Base-by-base conservation (phyloP, 176 grass and related monocot species). In the Musa acuminata region DNA sequence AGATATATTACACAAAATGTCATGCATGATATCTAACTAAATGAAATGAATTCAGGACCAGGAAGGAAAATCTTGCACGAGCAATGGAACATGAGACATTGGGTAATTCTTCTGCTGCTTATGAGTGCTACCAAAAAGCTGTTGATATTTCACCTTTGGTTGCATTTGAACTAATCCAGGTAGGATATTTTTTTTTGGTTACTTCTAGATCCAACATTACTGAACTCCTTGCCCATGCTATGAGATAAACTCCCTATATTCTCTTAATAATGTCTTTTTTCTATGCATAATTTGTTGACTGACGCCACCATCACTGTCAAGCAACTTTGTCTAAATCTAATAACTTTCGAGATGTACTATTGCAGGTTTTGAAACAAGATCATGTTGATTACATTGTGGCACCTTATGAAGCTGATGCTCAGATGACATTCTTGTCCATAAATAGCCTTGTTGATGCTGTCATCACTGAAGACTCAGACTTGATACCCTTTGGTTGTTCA, bases 401-500 rank as follows among this genome's bases (percentile, higher is more conserved):
- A 9, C 93, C 93, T 88, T 97, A 93, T 73, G 93, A 97, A 83
- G 93, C 93, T 83, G 93, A 97, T 82, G 93, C 93, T 22, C 93
- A 97, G 75, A 93, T 97, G 87, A 53, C 90, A 75, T 97, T 97
- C 79, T 87, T 97, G 52, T 97, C 93, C 70, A 80, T 97, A 64
- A 97, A 97, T 77, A 97, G 87, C 79, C 82, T 97, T 87, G 87
- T 93, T 72, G 90, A 97, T 82, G 93, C 93, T 81, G 90, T 97
- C 51, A 93, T 97, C 51, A 97, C 93, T 0, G 90, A 97, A 79
- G 93, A 97, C 77, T 97, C 93, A 65, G 93, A 97, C 82, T 76
- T 97, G 76, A 97, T 97, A 78, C 93, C 93, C 73, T 97, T 97
- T 90, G 93, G 93, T 58, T 97, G 93, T 88, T 85, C 90, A 53